Base-by-base conservation (phyloP, 352 stramenopile genomes). In the Phytophthora multivora region DNA sequence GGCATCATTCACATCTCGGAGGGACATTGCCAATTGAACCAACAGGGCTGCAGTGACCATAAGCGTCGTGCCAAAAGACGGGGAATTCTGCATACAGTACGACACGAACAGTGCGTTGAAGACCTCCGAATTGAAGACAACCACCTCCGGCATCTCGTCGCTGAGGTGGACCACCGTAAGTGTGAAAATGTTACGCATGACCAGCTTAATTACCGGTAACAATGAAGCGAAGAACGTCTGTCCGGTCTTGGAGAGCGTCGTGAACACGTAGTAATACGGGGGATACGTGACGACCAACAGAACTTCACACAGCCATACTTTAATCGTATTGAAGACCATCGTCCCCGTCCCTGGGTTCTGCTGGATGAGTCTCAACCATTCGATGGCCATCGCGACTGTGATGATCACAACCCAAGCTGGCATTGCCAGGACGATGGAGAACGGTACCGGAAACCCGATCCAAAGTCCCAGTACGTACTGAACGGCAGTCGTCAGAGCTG, bases 101-200 rank as follows among this genome's bases (percentile, higher is more conserved):
- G 66, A 64, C 4, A 70, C 39, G 15, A 74, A 74, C 5, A 71
- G 31, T 12, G 61, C 38, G 26, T 66, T 74, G 46, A 67, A 74
- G 0, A 70, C 35, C 10, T 73, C 66, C 15, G 45, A 49, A 19
- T 74, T 74, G 38, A 67, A 66, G 6, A 63, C 42, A 7, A 74
- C 46, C 2, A 69, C 41, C 38, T 66, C 60, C 0, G 60, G 58
- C 50, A 66, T 59, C 19, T 74, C 60, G 31, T 74, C 60, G 13
- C 50, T 58, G 4, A 67, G 12, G 9, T 71, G 66, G n/a, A 61
- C 60, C 2, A 63, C 54, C 8, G 60, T 61, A 1, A 53, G 28
- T 0, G 38, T 40, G 33, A 71, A 62, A 9, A 69, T 51, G 36
- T 74, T 74, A 9, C 60, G 25, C 46, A 71, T 54, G 10, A 63